phyloP scores from a whole-genome alignment of 2,329 filamentous ascomycete species.

The Mariannaea sp. region DNA sequence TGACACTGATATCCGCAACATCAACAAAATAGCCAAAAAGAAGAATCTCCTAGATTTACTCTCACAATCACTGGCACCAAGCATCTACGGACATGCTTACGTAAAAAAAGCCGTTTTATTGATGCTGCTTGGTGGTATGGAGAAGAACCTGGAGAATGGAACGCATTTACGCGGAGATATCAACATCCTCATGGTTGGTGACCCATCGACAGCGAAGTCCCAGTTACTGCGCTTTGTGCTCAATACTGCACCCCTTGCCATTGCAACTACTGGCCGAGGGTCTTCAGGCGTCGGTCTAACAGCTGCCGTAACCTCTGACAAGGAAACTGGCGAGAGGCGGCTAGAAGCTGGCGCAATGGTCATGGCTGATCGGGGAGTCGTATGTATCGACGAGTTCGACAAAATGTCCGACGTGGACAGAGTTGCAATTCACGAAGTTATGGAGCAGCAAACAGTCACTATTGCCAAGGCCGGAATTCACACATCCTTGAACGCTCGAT shows the following conservation, averaged over 20 bases:
- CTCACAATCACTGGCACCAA: conserved; percentile 91
- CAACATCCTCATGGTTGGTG: conserved; percentile 98
- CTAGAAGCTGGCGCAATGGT: conserved; percentile 99
- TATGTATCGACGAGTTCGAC: conserved; percentile 99
- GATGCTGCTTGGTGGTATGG: conserved; percentile 93
- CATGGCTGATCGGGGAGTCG: conserved; percentile 92
- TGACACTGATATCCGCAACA: conserved; percentile 96
- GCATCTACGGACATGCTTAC: conserved; percentile 95
- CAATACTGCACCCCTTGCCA: conserved; percentile 94
- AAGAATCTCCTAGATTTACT: conserved; percentile 91
- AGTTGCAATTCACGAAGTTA: conserved; percentile 99
- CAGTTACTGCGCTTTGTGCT: conserved; percentile 95
- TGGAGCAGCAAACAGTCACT: conserved; percentile 99
- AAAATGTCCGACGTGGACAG: conserved; percentile 99
- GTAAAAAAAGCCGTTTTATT: conserved; percentile 97
- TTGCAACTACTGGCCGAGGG: conserved; percentile 94
- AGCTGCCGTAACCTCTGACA: conserved; percentile 93
- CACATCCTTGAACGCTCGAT: conserved; percentile 93
- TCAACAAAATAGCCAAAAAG: conserved; percentile 96
- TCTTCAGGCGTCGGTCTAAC: conserved; percentile 98
- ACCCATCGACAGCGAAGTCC: conserved; percentile 98
- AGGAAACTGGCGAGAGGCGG: conserved; percentile 93
- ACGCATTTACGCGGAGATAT: conserved; percentile 98
- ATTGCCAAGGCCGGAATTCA: conserved; percentile 99
- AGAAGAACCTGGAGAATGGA: conserved; percentile 98